These are phyloP conservation scores for Cardamine chenopodiifolia DNA, from an alignment of 345 rosid genomes.

Conservation along the genomic window DNA sequence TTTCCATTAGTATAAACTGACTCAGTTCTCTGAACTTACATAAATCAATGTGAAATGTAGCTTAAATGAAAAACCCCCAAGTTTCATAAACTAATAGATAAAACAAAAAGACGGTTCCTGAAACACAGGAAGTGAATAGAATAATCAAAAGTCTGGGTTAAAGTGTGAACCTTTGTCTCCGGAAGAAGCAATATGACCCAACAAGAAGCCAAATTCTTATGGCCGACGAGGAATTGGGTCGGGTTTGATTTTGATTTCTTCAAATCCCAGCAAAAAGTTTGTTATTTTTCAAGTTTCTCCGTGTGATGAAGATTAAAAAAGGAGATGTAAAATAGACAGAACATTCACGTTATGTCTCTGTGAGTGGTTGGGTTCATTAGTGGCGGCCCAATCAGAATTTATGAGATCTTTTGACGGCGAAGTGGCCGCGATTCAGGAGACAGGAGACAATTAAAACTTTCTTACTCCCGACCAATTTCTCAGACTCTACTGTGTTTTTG, in stretches of 20 bases:
- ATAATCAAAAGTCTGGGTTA: constrained; percentile 41
- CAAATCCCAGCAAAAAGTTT: constrained; percentile 13
- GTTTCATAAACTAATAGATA: constrained; percentile 23
- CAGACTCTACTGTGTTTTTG: constrained; percentile 34
- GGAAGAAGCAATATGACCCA: constrained; percentile 54
- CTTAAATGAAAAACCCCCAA: background rate
- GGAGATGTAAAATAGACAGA: constrained; percentile 25
- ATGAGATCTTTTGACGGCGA: constrained; percentile 39
- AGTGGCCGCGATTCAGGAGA: constrained; percentile 39
- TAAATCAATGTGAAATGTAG: background rate
- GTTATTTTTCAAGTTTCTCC: constrained; percentile 2
- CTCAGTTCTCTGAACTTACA: constrained; percentile 41
- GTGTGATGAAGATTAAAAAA: constrained; percentile 8
- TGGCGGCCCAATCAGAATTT: constrained; percentile 41
- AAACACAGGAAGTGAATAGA: constrained; percentile 46
- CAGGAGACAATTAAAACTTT: constrained; percentile 31
- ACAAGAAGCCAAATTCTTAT: constrained; percentile 38
- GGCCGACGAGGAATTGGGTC: constrained; percentile 53
- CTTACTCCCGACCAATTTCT: constrained; percentile 39
- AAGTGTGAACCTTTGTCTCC: constrained; percentile 57
- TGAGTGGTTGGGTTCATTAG: constrained; percentile 32
- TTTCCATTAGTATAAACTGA: constrained; percentile 23
- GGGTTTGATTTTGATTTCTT: constrained; percentile 24
- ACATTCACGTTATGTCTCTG: constrained; percentile 27
- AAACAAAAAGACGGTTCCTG: constrained; percentile 35